These are phyloP conservation scores for Phytopythium helicoides DNA, from an alignment of 352 stramenopile genomes.

Conservation along the genomic window DNA sequence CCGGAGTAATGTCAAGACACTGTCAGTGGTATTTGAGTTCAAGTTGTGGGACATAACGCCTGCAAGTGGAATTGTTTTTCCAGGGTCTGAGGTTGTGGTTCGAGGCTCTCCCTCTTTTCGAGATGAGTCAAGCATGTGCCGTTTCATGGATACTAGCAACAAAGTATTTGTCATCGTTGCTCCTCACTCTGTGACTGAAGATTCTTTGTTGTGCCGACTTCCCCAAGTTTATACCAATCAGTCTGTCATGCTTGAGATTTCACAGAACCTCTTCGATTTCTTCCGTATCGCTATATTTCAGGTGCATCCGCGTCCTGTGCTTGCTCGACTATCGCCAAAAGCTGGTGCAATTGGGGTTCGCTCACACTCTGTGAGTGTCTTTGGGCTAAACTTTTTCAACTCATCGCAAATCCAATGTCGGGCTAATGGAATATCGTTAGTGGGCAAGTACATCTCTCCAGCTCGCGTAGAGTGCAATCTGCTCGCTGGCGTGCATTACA, in stretches of 20 bases:
- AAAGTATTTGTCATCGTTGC: neutral
- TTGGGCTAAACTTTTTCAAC: slow-evolving; percentile 30
- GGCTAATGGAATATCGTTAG: slow-evolving; percentile 2
- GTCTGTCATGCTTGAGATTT: slow-evolving; percentile 14
- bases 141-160: slow-evolving; percentile 9
- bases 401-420: slow-evolving; percentile 17
- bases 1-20: slow-evolving; percentile 5
- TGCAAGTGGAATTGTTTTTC: slow-evolving; percentile 16
- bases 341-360: slow-evolving; percentile 9
- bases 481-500: slow-evolving; percentile 6
- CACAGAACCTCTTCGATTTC: slow-evolving; percentile 23
- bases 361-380: slow-evolving; percentile 22
- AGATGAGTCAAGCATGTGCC: slow-evolving; percentile 7
- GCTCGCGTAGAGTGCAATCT: slow-evolving; percentile 28
- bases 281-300: slow-evolving; percentile 13
- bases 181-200: slow-evolving; percentile 13
- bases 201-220: slow-evolving; percentile 21
- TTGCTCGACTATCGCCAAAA: slow-evolving; percentile 21
- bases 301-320: slow-evolving; percentile 10
- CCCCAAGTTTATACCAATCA: slow-evolving; percentile 6
- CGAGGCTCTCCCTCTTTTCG: slow-evolving; percentile 18
- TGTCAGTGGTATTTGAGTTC: slow-evolving; percentile 11
- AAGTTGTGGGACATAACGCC: slow-evolving; percentile 20
- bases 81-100: slow-evolving; percentile 19
- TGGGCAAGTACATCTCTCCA: slow-evolving; percentile 18